Base-by-base conservation (phyloP, 768 basidiomycete species). In the Sarcodon aspratus region DNA sequence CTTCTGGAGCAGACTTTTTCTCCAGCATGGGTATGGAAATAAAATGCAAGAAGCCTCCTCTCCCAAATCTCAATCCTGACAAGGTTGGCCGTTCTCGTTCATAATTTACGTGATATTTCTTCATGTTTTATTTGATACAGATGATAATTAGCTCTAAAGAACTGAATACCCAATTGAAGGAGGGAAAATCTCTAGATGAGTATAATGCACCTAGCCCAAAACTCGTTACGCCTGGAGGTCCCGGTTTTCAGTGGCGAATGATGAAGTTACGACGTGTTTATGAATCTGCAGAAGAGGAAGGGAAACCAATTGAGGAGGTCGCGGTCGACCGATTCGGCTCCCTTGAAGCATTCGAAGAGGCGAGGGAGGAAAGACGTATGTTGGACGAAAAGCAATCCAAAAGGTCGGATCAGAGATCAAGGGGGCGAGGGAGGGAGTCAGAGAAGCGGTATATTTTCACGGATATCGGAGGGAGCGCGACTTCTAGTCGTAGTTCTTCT, bases 201-300 rank as follows among this genome's bases (percentile, higher is more conserved):
- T 61, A 68, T 10, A 67, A 70, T 46, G 67, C 69, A 21, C 59
- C 72, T 3, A 58, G 68, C 45, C 64, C 73, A 6, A 78, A 75
- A 61, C 59, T 76, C 17, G 62, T 69, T 48, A 78, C 76, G 0
- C 90, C 92, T 0, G 95, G 95, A 2, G 92, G 91, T 1, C 86
- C 93, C 5, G 95, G 95, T 9, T 91, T 90, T 2, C 82, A 80
- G 60, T 99, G 96, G 95, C 82, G 96, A 12, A 98, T 98, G 96
- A 92, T 89, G 82, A 91, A 93, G 57, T 77, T 99, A 0, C 79
- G 82, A 36, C 76, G 88, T 12, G 84, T 91, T 1, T 94, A 90
- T 59, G 95, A 98, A 61, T 76, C 86, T 3, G 91, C 87, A 0
- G 82, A 90, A 50, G 94, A 97, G 58, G 91, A 94, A 63, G 76